Evolutionary conservation across 2,329 filamentous ascomycete genomes (phyloP).

Genomic region (Blastomyces parvus): DNA sequence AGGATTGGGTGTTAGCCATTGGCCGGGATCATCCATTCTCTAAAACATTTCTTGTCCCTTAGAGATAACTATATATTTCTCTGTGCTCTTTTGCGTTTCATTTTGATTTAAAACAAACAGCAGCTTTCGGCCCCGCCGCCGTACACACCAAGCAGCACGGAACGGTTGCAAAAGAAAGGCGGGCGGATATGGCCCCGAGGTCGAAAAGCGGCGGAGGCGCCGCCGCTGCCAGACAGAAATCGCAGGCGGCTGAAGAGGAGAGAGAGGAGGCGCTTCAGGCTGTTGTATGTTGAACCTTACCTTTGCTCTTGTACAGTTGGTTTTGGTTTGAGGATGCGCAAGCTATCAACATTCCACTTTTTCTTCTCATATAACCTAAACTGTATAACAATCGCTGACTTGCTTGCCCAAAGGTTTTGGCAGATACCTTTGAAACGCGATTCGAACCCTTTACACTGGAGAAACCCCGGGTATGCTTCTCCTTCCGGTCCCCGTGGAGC

Average conservation of each 20-base stretch:
- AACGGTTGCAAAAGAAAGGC: background rate
- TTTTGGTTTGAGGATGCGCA: slow-evolving; percentile 4
- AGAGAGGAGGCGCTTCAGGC: slow-evolving; percentile 55
- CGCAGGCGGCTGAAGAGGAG: slow-evolving; percentile 42
- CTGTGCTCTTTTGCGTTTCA: background rate
- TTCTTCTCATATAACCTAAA: background rate
- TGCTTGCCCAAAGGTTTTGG: slow-evolving; percentile 55
- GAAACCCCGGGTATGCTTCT: slow-evolving; percentile 64
- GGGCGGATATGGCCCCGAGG: slow-evolving; percentile 6
- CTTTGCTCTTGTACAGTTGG: too few species aligned
- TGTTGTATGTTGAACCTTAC: slow-evolving; percentile 43
- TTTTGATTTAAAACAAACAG: background rate
- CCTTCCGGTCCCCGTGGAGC: background rate
- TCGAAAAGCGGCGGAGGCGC: slow-evolving; percentile 9
- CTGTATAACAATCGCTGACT: background rate
- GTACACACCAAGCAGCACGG: too few species aligned
- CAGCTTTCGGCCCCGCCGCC: background rate
- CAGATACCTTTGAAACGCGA: slow-evolving; percentile 88
- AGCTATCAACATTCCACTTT: background rate
- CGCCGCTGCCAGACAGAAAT: slow-evolving; percentile 29
- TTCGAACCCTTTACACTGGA: slow-evolving; percentile 86
- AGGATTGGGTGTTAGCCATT: too few species aligned
- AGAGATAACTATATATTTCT: too few species aligned
- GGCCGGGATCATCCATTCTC: background rate
- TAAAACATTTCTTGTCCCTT: background rate